These are phyloP conservation scores for Neurospora hispaniola DNA, from an alignment of 495 filamentous ascomycete species.

Conservation along the genomic window DNA sequence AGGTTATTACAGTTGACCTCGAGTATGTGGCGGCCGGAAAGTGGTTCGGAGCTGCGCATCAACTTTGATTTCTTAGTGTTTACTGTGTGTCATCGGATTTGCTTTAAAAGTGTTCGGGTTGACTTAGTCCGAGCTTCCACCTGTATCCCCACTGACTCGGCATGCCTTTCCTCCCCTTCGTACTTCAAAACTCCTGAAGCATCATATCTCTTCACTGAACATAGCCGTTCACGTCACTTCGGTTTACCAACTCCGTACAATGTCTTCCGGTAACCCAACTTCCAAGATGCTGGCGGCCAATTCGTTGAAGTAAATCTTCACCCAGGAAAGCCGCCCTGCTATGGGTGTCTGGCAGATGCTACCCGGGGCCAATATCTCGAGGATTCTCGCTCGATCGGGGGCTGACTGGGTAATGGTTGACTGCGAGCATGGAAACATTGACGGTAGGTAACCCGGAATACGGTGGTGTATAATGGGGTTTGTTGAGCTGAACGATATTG, in stretches of 20 bases:
- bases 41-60: background rate
- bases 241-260: background rate
- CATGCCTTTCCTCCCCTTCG: background rate
- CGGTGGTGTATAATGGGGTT: background rate
- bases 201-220: background rate
- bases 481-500: slow-evolving; percentile 6
- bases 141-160: slow-evolving; percentile 1
- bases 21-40: background rate
- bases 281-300: slow-evolving; percentile 54
- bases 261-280: slow-evolving; percentile 7
- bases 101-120: background rate
- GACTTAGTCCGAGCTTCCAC: background rate
- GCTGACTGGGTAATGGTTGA: slow-evolving; percentile 71
- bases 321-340: slow-evolving; percentile 41
- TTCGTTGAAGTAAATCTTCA: slow-evolving; percentile 48
- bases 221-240: background rate
- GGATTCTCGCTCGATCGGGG: slow-evolving; percentile 53
- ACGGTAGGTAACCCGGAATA: slow-evolving; percentile 36
- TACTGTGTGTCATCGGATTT: background rate
- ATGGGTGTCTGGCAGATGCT: slow-evolving; percentile 69
- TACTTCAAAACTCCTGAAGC: background rate
- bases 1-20: background rate
- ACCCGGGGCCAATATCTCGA: slow-evolving; percentile 60
- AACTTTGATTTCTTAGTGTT: background rate
- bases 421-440: slow-evolving; percentile 70